Percentiles rank a stretch among this genome's conserved stretches.
These are phyloP conservation scores for Scheffersomyces stambukii DNA, from an alignment of 1,139 yeast genomes.

Conservation along the genomic window DNA sequence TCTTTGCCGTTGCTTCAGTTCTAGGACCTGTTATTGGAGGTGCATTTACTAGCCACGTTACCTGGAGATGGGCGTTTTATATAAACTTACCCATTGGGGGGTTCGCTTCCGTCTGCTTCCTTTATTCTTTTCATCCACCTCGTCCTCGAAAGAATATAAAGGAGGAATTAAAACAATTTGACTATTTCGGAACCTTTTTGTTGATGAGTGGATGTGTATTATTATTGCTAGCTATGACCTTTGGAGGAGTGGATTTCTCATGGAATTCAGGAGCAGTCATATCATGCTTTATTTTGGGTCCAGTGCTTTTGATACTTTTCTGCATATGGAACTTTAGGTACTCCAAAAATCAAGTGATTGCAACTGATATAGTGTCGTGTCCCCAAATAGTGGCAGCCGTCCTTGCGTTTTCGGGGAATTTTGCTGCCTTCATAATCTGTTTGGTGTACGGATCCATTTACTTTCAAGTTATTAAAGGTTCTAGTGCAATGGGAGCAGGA, in stretches of 20 bases:
- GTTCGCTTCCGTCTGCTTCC: constrained; percentile 22
- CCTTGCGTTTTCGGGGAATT: constrained; percentile 16
- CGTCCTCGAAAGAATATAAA: constrained; percentile 16
- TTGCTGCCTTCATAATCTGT: constrained; percentile 22
- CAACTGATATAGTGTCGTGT: constrained; percentile 20
- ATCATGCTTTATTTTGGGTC: constrained; percentile 45
- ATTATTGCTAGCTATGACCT: constrained; percentile 37
- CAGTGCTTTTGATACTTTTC: constrained; percentile 17
- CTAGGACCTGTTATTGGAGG: constrained; percentile 57
- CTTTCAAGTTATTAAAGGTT: constrained; percentile 33
- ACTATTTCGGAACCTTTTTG: constrained; percentile 45
- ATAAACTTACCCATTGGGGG: constrained; percentile 44
- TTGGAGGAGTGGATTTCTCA: constrained; percentile 44
- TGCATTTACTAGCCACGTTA: constrained; percentile 37
- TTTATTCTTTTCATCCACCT: constrained; percentile 32
- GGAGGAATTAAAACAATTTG: constrained; percentile 39
- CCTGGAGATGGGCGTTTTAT: constrained; percentile 80
- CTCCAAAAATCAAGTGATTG: constrained; percentile 25
- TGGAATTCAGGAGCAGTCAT: constrained; percentile 53
- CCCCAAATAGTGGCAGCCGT: constrained; percentile 23
- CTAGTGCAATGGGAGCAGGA: constrained; percentile 36
- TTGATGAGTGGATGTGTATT: constrained; percentile 39
- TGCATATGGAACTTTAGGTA: constrained; percentile 23
- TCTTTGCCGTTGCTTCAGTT: constrained; percentile 42
- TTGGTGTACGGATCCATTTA: constrained; percentile 30